Evolutionary conservation across 75 land plant species (phyloP).

Genomic region (Cryptomeria japonica): DNA sequence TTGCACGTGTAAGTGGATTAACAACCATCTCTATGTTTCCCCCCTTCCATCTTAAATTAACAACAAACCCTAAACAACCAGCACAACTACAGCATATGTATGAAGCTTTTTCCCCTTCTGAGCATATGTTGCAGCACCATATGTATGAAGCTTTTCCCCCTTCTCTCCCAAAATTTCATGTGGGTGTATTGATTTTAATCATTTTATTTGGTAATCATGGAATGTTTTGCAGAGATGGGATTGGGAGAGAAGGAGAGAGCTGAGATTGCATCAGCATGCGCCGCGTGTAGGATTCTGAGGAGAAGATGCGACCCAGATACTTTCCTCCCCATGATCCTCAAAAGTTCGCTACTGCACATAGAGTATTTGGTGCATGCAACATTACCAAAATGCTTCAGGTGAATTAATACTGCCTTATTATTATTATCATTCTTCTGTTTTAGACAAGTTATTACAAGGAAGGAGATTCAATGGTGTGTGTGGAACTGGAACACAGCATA

Average conservation of each 20-base stretch:
- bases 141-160: no score
- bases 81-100: no score
- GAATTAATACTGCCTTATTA: not conserved
- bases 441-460: not conserved
- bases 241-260: not conserved
- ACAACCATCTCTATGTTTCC: no score
- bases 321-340: constrained; percentile 13
- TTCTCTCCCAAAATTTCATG: no score
- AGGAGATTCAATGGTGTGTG: not conserved
- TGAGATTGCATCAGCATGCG: constrained; percentile 26
- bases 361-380: constrained; percentile 47
- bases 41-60: no score
- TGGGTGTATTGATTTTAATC: no score
- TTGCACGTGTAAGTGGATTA: no score
- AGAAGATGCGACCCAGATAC: constrained; percentile 28
- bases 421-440: not conserved
- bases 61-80: no score
- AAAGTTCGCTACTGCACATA: constrained; percentile 40
- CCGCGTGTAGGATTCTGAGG: constrained; percentile 38
- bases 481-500: not conserved
- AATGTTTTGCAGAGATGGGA: no score
- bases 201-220: no score
- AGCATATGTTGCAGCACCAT: no score
- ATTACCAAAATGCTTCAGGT: constrained; percentile 45
- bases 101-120: no score